Percentiles rank a stretch among this genome's conserved stretches.
Evolutionary conservation across 371 early-diverging fungal species (phyloP).

Genomic region (Umbelopsis sp.): DNA sequence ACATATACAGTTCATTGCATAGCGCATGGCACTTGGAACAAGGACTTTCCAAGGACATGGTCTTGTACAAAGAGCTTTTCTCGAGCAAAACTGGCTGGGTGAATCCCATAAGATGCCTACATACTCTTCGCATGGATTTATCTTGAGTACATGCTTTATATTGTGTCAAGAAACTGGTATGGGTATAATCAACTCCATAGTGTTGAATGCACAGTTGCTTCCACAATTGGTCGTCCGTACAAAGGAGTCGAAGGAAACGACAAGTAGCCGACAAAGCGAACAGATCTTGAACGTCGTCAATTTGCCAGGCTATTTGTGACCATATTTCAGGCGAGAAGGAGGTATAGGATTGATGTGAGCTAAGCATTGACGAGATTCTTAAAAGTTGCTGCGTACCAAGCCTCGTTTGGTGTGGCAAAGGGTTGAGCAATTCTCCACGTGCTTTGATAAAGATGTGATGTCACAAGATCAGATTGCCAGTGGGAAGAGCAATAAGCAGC

Average conservation of each 20-base stretch:
- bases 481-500: too few relatives aligned
- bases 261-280: neutral
- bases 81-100: neutral
- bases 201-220: constrained; percentile 12
- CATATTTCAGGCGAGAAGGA: constrained; percentile 11
- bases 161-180: neutral
- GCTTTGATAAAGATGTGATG: too few relatives aligned
- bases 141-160: constrained; percentile 9
- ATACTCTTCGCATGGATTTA: constrained; percentile 14
- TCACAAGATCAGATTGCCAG: too few relatives aligned
- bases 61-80: constrained; percentile 15
- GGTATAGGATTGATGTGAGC: neutral
- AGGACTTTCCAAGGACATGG: constrained; percentile 4
- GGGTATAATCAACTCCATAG: constrained; percentile 1
- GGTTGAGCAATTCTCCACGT: too few relatives aligned
- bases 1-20: constrained; percentile 12
- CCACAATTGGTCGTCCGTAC: constrained; percentile 12
- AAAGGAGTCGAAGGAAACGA: constrained; percentile 6
- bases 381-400: neutral
- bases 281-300: constrained; percentile 6
- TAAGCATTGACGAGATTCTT: neutral
- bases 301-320: constrained; percentile 10
- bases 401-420: neutral
- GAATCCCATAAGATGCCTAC: constrained; percentile 15
- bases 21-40: constrained; percentile 3